Evolutionary conservation across 2,329 filamentous ascomycete species (phyloP), one percentile per base, ranked within the genome.

Genomic region (Blastomyces parvus): DNA sequence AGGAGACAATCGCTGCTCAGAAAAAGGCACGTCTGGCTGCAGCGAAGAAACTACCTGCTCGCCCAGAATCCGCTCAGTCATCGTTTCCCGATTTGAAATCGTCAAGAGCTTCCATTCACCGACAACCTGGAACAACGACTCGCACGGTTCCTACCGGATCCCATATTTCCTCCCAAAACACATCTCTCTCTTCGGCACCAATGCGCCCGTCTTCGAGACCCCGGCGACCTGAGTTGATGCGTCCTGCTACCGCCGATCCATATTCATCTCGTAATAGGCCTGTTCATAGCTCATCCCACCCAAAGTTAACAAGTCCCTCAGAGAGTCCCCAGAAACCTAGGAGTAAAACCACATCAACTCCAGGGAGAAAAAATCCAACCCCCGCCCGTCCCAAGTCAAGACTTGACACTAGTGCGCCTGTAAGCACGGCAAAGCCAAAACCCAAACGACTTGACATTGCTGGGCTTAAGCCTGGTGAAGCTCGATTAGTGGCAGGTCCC

Each of bases 1-100:
- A 90, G 66, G 92, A 96, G 70, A 82, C 90, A 3, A 91, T 97
- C 81, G 79, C 91, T 70, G 91, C 91, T 6, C 88, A 93, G 72
- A 92, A 91, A 77, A 90, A 79, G 64, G 82, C 81, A 59, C 70
- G 78, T 62, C 50, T 71, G 19, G 76, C 76, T 53, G 76, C 76
- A 50, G 69, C 73, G 14, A 77, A 77, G 67, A 73, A 74, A 64
- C 72, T 80, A 57, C 79, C 80, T 27, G 79, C 83, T 58, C 79
- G 82, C 22, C 83, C 84, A n/a, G 83, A 77, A 69, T 85, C 84
- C 65, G 82, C 83, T 59, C 82, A 83, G 70, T 81, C 83, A 38
- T 76, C 76, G 53, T 80, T 83, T 66, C 77, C 82, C 50, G 74
- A 74, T 8, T 59, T 67, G n/a, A 72, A 68, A 40, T 78, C 81